These are phyloP conservation scores for Crithidia brevicula DNA, from an alignment of 208 protist genomes.

Conservation along the genomic window DNA sequence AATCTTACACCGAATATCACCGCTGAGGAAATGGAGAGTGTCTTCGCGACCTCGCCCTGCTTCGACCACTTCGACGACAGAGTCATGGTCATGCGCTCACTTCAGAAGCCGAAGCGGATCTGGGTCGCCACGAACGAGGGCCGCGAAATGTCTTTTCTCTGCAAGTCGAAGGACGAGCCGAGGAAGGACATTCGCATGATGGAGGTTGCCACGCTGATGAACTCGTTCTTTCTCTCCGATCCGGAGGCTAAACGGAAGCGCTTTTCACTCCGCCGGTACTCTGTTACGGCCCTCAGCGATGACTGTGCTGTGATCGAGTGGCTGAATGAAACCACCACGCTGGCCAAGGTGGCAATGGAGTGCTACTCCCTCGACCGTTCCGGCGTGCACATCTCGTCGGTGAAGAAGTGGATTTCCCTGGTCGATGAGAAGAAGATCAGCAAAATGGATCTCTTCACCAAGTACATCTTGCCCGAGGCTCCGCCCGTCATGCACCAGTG, in stretches of 20 bases:
- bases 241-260: constrained; percentile 76
- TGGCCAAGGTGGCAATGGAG: constrained; percentile 78
- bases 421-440: constrained; percentile 63
- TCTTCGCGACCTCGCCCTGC: constrained; percentile 64
- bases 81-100: constrained; percentile 86
- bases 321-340: constrained; percentile 89
- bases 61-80: constrained; percentile 78
- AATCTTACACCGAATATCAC: constrained; percentile 76
- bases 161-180: constrained; percentile 94
- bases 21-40: constrained; percentile 16
- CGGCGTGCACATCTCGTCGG: constrained; percentile 59
- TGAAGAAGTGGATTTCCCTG: constrained; percentile 75
- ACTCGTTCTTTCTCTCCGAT: constrained; percentile 90
- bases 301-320: constrained; percentile 96
- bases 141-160: constrained; percentile 82
- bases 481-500: constrained; percentile 94
- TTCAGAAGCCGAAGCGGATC: constrained; percentile 94
- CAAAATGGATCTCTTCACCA: constrained; percentile 71
- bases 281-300: constrained; percentile 88
- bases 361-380: constrained; percentile 78
- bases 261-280: constrained; percentile 88
- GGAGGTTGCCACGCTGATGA: constrained; percentile 95
- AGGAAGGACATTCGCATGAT: constrained; percentile 97
- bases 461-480: constrained; percentile 78
- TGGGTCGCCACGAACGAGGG: constrained; percentile 80